Percentiles rank a stretch among this genome's conserved stretches.
Conservation (phyloP, 148 eudicot species). For the Amaranthus hypochondriacus region DNA sequence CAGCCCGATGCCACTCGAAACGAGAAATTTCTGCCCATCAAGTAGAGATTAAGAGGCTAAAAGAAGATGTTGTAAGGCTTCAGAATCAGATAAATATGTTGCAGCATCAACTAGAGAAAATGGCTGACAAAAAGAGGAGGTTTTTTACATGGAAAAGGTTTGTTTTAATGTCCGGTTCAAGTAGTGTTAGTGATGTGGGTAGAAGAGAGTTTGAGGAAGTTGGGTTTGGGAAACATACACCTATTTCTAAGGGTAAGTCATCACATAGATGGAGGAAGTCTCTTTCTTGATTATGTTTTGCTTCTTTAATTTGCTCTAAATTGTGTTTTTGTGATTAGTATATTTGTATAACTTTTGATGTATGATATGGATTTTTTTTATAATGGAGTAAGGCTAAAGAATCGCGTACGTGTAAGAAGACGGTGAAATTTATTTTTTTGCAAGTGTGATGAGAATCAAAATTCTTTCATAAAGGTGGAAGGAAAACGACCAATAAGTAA, state of each 20-base stretch:
- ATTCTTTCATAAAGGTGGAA: too few relatives aligned
- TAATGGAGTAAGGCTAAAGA: background rate
- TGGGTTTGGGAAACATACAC: conserved; percentile 40
- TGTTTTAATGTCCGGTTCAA: conserved; percentile 28
- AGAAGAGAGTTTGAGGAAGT: conserved; percentile 26
- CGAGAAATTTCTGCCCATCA: conserved; percentile 46
- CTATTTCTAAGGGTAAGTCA: conserved; percentile 32
- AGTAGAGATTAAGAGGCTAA: conserved; percentile 55
- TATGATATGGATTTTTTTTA: background rate
- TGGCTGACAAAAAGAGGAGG: conserved; percentile 49
- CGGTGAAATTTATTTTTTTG: too few relatives aligned
- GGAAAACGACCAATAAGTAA: too few relatives aligned
- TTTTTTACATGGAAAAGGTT: conserved; percentile 64
- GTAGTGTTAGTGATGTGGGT: conserved; percentile 17
- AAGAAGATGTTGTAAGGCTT: conserved; percentile 63
- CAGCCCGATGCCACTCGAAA: conserved; percentile 49
- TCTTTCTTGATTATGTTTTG: conserved; percentile 35
- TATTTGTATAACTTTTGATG: background rate
- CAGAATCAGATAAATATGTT: conserved; percentile 51
- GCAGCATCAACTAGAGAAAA: conserved; percentile 58
- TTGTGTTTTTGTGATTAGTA: background rate
- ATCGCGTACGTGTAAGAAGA: background rate
- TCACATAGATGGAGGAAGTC: conserved; percentile 59
- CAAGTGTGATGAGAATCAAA: too few relatives aligned
- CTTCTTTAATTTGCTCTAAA: background rate